Conservation (phyloP, 208 protist species). For the Leishmania major region DNA sequence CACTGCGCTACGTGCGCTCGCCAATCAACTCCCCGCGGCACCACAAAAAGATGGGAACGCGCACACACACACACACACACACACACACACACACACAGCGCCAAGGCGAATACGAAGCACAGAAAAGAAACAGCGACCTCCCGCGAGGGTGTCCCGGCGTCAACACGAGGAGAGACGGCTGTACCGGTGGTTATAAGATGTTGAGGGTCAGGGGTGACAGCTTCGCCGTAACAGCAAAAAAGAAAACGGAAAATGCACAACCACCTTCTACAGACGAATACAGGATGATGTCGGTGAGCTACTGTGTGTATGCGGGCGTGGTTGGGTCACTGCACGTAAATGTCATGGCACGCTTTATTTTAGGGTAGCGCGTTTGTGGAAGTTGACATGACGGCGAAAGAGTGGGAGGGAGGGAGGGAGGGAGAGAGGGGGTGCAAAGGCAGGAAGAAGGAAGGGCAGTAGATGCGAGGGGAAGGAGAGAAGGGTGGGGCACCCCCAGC, state of each 20-base stretch:
- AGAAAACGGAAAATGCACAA: not conserved
- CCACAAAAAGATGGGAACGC: too few species aligned
- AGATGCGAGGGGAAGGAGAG: not conserved
- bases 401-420: not conserved
- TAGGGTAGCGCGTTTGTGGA: not conserved
- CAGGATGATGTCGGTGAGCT: not conserved
- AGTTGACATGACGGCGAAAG: not conserved
- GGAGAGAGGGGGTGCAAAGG: not conserved
- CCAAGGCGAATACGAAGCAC: not conserved
- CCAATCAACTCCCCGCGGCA: not conserved
- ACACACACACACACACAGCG: not conserved
- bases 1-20: not conserved
- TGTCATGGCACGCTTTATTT: not conserved
- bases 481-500: not conserved
- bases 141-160: not conserved
- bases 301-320: not conserved
- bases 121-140: not conserved
- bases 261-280: not conserved
- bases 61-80: not conserved
- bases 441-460: not conserved
- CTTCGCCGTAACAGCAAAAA: not conserved
- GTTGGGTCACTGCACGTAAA: not conserved
- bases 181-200: not conserved
- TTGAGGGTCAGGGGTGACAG: not conserved
- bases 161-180: not conserved